A percentile compares a stretch with the other conserved stretches of the same genome.
Evolutionary conservation across 2,329 filamentous ascomycete species (phyloP).

Genomic region (Myriosclerotinia scirpicola): DNA sequence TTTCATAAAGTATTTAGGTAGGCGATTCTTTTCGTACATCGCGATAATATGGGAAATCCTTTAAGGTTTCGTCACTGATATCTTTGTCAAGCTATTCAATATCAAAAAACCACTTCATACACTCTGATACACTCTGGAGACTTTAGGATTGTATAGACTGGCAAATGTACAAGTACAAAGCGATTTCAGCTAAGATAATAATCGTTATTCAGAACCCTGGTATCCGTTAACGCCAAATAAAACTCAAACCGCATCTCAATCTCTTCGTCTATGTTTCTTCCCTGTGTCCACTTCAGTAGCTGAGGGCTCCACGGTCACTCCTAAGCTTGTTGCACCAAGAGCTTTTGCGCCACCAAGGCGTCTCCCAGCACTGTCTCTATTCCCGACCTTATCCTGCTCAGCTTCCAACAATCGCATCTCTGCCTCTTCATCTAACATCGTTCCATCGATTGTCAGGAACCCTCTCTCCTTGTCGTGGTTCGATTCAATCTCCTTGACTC

Average conservation of each 20-base stretch:
- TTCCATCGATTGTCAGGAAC: conserved; percentile 83
- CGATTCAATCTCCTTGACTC: conserved; percentile 82
- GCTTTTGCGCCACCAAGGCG: conserved; percentile 37
- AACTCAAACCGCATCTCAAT: conserved; percentile 9
- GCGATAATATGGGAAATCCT: too few relatives aligned
- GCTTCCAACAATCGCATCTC: conserved; percentile 60
- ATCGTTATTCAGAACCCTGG: conserved; percentile 23
- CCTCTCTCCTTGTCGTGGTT: conserved; percentile 72
- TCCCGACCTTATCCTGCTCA: conserved; percentile 48
- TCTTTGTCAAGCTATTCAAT: neutral
- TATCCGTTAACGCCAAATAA: conserved; percentile 19
- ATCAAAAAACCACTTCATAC: neutral
- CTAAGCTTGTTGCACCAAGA: conserved; percentile 39
- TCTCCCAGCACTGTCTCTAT: conserved; percentile 46
- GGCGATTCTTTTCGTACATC: too few relatives aligned
- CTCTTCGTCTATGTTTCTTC: conserved; percentile 20
- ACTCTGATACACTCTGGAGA: neutral
- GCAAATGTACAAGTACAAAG: neutral
- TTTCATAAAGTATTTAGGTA: too few relatives aligned
- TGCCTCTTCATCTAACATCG: conserved; percentile 70
- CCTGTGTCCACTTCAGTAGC: conserved; percentile 19
- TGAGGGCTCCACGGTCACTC: conserved; percentile 34
- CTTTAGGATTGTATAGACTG: neutral
- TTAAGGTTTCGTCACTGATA: too few relatives aligned
- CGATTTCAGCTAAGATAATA: conserved; percentile 4